phyloP scores from a whole-genome alignment of 177 flowering plant genomes.

The Telopea speciosissima region DNA sequence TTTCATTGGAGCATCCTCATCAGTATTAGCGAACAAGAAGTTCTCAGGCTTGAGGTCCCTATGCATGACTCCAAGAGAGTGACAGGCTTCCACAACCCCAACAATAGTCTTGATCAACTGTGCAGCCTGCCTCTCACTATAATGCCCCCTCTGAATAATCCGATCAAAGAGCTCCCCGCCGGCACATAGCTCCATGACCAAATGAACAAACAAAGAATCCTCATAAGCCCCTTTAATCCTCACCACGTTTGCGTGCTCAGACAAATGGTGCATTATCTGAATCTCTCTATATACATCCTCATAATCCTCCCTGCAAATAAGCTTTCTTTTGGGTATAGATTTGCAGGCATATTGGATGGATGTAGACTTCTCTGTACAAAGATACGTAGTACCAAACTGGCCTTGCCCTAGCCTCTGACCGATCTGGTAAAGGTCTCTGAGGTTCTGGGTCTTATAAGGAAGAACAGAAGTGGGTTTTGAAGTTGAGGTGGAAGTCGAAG shows the following conservation, averaged over 20 bases:
- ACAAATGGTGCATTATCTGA: background rate
- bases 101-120: constrained; percentile 63
- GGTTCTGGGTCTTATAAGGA: constrained; percentile 47
- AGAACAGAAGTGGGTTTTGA: constrained; percentile 34
- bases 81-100: constrained; percentile 76
- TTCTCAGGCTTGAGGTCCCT: constrained; percentile 65
- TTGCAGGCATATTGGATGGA: constrained; percentile 57
- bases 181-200: background rate
- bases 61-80: constrained; percentile 76
- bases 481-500: constrained; percentile 4
- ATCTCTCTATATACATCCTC: constrained; percentile 1
- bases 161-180: constrained; percentile 65
- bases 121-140: constrained; percentile 69
- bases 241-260: constrained; percentile 3
- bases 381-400: constrained; percentile 76
- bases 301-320: constrained; percentile 29
- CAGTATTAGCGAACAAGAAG: constrained; percentile 53
- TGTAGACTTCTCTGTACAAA: constrained; percentile 48
- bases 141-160: constrained; percentile 74
- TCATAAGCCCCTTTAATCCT: constrained; percentile 4
- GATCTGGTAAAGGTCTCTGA: constrained; percentile 47
- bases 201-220: background rate
- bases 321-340: constrained; percentile 72
- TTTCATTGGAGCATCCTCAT: constrained; percentile 63
- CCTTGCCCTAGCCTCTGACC: constrained; percentile 79